Percentiles rank a stretch among this genome's conserved stretches.
phyloP scores from a whole-genome alignment of 805 yeast species.

The Pichia thaimueangensis region DNA sequence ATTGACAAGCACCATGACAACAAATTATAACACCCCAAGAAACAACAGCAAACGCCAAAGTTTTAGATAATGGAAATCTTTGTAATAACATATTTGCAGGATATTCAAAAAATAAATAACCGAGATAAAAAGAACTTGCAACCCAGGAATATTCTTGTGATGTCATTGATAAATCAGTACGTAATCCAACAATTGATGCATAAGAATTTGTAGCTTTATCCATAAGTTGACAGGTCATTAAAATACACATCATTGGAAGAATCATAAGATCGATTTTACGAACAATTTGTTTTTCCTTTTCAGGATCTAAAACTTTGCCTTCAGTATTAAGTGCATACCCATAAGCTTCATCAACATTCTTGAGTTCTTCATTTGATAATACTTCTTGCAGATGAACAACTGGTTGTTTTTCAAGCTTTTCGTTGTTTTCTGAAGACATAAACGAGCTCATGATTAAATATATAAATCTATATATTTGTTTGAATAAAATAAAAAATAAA shows the following conservation, averaged over 20 bases:
- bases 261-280: constrained; percentile 32
- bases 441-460: too few species aligned
- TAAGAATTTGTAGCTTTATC: constrained; percentile 39
- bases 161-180: constrained; percentile 32
- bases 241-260: constrained; percentile 27
- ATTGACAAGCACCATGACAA: constrained; percentile 39
- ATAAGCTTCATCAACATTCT: constrained; percentile 5
- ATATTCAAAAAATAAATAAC: constrained; percentile 40
- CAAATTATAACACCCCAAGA: constrained; percentile 48
- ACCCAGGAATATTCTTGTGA: constrained; percentile 46
- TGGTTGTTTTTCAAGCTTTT: neutral
- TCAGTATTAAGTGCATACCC: constrained; percentile 5
- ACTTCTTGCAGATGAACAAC: neutral
- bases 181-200: constrained; percentile 42
- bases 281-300: constrained; percentile 10
- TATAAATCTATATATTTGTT: too few species aligned
- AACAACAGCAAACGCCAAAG: constrained; percentile 32
- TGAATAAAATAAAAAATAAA: too few species aligned
- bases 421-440: too few species aligned
- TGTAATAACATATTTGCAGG: constrained; percentile 39
- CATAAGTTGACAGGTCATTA: constrained; percentile 28
- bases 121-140: constrained; percentile 32
- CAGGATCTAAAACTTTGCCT: constrained; percentile 6
- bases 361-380: constrained; percentile 4
- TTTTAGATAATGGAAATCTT: constrained; percentile 31